Conservation (phyloP, 257 asterid genomes). For the Solanum etuberosum region DNA sequence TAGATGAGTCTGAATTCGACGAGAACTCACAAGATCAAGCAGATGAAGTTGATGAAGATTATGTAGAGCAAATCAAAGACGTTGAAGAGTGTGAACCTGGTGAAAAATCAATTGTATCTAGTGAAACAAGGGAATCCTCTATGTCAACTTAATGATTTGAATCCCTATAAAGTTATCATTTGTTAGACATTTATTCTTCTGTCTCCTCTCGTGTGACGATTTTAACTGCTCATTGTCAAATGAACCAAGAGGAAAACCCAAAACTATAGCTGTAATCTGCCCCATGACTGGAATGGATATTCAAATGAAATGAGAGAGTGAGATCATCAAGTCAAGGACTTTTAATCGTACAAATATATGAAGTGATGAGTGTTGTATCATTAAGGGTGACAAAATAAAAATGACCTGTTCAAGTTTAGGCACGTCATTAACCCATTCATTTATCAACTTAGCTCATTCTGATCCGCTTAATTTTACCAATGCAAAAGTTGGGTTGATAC, state of each 20-base stretch:
- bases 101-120: neutral
- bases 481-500: neutral
- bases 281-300: neutral
- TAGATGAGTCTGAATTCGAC: slow-evolving; percentile 9
- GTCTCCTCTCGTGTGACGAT: neutral
- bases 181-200: neutral
- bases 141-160: neutral
- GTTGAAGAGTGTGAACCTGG: neutral
- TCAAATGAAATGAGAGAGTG: neutral
- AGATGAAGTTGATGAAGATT: slow-evolving; percentile 4
- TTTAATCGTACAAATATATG: neutral
- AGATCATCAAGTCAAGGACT: neutral
- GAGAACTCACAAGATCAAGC: slow-evolving; percentile 14
- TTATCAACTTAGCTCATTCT: no score
- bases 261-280: neutral
- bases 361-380: neutral
- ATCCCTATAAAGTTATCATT: neutral
- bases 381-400: no score
- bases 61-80: slow-evolving; percentile 2
- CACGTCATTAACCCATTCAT: neutral
- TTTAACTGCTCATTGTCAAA: neutral
- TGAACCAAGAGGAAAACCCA: neutral
- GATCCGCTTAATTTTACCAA: neutral
- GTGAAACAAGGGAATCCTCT: slow-evolving; percentile 2
- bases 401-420: neutral